Evolutionary conservation across 192 early-diverging fungal species (phyloP), one percentile per base, ranked within the genome.

Genomic region (Gaertneriomyces sp.): DNA sequence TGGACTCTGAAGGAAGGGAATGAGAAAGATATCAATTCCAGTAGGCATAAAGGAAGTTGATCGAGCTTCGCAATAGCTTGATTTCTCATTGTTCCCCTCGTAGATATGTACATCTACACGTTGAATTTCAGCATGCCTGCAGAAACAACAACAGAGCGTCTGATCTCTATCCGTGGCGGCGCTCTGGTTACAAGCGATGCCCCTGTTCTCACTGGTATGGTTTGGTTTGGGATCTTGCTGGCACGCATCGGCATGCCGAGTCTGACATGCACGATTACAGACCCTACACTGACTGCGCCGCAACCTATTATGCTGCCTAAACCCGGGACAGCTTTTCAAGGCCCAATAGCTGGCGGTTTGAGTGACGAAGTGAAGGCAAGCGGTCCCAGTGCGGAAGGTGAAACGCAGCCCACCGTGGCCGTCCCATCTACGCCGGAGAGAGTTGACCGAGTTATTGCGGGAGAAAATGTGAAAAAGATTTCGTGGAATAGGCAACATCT

Each of bases 1-100:
- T 86, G 84, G 84, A 79, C 69, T 7, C 55, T 82, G 10, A 84
- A 80, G 64, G 84, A 86, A 49, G 79, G 79, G 38, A 84, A 70
- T 44, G 84, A 86, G 60, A 86, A 86, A 54, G 84, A 86, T 73
- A 57, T 79, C 20, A 82, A 83, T 58, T 84, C 84, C 12, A 86
- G 84, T 86, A 59, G 16, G 68, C 50, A 19, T 19, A 19, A 44
- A 3, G 58, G 16, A 45, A 17, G 47, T 17, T 17, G 47, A 1
- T 1, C 25, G 25, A 1, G 25, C 25, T 33, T 33, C 25, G 25
- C 25, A 33, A 9, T 0, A 17, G 38, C 10, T 9, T 61, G 10
- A 7, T 63, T 41, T 60, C 58, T 63, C 45, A 46, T 60, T 44
- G 66, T 54, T 12, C 47, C 71, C 63, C 33, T 62, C 38, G 33